Evolutionary conservation across 169 alveolate genomes (phyloP), one percentile per base, ranked within the genome.

Genomic region (Cryptosporidium sp.): DNA sequence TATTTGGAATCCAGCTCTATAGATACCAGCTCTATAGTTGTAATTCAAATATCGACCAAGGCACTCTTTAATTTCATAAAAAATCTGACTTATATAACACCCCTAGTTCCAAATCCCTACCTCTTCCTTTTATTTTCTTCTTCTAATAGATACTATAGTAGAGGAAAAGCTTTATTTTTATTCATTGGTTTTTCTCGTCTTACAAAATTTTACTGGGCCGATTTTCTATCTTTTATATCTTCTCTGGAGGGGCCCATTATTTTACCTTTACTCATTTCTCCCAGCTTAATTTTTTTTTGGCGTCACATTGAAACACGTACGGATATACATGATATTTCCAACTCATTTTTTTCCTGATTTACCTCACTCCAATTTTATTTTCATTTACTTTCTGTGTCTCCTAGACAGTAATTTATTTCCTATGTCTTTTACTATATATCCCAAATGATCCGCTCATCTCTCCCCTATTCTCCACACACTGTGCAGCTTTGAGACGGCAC

Each of bases 251-350:
- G 85, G 85, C 68, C 56, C 62, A 21, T 70, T 26, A n/a, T 70
- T 45, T 70, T 70, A 18, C 31, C 35, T 42, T 70, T 42, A 70
- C 67, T 70, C 68, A 70, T 45, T 70, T 42, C 69, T 48, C 58
- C 31, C 67, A 69, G 39, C 33, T 42, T 21, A 35, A 37, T 69
- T 29, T 69, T 69, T 69, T 69, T 70, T 70, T 70, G 85, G 85
- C 85, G 85, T 70, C 85, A 70, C 45, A 70, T 23, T 45, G 85
- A 70, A 70, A 70, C 85, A 70, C 85, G 85, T 70, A 70, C 85
- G 85, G 85, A 70, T 70, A 70, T 70, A 70, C 85, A 70, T 70
- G 85, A 70, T 70, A 35, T 45, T 70, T 33, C 42, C 52, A 70
- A 48, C 52, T 70, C 35, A 45, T 70, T 35, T 70, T 45, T 58